phyloP scores from a whole-genome alignment of 371 early-diverging fungal species.

The Vairimorpha necatrix region DNA sequence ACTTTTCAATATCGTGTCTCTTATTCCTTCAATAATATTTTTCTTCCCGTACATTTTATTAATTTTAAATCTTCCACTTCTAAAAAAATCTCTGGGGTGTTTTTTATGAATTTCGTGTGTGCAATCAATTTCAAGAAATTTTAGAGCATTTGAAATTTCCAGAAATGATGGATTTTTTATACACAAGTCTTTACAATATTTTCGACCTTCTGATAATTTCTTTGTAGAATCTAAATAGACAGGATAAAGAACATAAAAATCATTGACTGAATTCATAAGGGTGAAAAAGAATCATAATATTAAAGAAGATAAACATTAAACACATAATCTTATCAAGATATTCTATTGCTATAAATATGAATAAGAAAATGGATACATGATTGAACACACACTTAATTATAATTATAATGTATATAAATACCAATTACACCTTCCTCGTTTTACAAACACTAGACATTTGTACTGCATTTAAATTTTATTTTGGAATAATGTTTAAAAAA shows the following conservation, averaged over 20 bases:
- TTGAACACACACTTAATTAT: no score
- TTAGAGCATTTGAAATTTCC: conserved; percentile 48
- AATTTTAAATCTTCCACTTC: conserved; percentile 44
- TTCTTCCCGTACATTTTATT: conserved; percentile 43
- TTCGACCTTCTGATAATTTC: conserved; percentile 38
- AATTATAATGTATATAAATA: no score
- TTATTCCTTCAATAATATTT: conserved; percentile 29
- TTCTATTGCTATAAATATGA: no score
- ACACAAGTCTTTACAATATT: conserved; percentile 36
- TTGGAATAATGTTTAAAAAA: no score
- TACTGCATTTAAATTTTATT: no score
- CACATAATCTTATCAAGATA: not conserved
- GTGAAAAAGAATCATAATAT: not conserved
- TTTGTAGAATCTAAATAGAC: conserved; percentile 41
- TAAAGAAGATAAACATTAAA: not conserved
- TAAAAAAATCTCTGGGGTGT: conserved; percentile 47
- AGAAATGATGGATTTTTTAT: conserved; percentile 17
- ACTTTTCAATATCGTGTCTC: conserved; percentile 15
- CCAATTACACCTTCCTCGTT: no score
- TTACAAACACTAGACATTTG: no score
- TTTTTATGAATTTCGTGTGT: conserved; percentile 31
- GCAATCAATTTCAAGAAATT: conserved; percentile 35
- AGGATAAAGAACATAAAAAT: conserved; percentile 52
- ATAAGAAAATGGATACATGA: no score
- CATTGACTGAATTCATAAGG: not conserved